Percentiles rank a stretch among this genome's conserved stretches.
These are phyloP conservation scores for Nakazawaea ernobii DNA, from an alignment of 805 yeast species.

Conservation along the genomic window DNA sequence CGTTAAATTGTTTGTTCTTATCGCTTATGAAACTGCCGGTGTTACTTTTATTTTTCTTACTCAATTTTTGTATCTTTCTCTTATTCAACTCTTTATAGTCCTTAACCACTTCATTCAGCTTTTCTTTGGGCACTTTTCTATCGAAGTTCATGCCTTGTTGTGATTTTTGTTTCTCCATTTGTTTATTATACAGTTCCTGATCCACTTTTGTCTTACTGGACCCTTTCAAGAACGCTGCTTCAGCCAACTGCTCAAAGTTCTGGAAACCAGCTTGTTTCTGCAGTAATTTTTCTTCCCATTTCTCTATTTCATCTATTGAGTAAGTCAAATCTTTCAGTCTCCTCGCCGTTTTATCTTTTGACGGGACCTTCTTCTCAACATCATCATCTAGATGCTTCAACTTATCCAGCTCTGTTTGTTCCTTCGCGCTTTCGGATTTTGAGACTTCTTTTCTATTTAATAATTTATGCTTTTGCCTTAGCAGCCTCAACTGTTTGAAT, in stretches of 20 bases:
- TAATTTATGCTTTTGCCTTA: slow-evolving; percentile 6
- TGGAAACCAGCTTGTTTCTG: slow-evolving; percentile 32
- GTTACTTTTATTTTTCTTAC: slow-evolving; percentile 28
- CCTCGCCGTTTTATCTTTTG: slow-evolving; percentile 33
- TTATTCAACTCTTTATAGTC: slow-evolving; percentile 29
- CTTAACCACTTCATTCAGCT: slow-evolving; percentile 27
- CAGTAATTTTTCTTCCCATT: slow-evolving; percentile 46
- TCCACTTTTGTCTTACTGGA: slow-evolving; percentile 31
- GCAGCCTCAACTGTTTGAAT: slow-evolving; percentile 12
- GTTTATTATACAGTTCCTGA: slow-evolving; percentile 35
- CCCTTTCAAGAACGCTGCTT: slow-evolving; percentile 52
- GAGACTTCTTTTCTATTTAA: slow-evolving; percentile 29
- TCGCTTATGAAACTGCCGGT: slow-evolving; percentile 53
- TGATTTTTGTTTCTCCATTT: slow-evolving; percentile 16
- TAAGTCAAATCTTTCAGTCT: slow-evolving; percentile 45
- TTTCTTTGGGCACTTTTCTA: slow-evolving; percentile 32
- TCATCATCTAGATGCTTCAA: slow-evolving; percentile 5
- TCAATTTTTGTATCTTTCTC: slow-evolving; percentile 31
- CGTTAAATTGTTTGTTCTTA: slow-evolving; percentile 69
- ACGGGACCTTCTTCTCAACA: slow-evolving; percentile 28
- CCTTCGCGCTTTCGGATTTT: slow-evolving; percentile 25
- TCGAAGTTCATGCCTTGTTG: slow-evolving; percentile 17
- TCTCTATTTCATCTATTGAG: slow-evolving; percentile 59
- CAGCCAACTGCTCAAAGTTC: slow-evolving; percentile 53
- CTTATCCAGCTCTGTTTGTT: slow-evolving; percentile 21